Base-by-base conservation (phyloP, 495 filamentous ascomycete genomes). In the Friedmanniomyces simplex region DNA sequence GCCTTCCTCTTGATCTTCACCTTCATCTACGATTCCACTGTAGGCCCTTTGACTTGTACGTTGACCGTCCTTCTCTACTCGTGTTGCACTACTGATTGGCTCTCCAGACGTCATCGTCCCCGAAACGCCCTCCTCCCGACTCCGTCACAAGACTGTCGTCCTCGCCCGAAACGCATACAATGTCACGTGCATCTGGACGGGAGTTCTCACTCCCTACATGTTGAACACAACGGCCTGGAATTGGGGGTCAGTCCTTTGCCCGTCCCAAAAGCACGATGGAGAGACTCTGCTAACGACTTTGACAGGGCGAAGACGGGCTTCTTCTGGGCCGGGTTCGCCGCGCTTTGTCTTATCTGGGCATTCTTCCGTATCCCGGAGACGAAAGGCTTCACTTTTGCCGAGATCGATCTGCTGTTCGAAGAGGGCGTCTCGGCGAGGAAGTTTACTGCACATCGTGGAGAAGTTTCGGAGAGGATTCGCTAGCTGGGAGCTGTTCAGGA, bases 121-220 rank as follows among this genome's bases (percentile, higher is more conserved):
- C 7, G 87, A 90, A 64, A 68, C 89, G 5, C 85, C 85, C 5
- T 84, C 86, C 2, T 77, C 84, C 32, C 77, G 87, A 1, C 76
- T 91, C 3, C 85, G 87, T 52, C 84, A 85, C 67, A 89, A 90
- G 74, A 89, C 87, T 1, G 82, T 86, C 46, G 82, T 84, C 3
- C 75, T 87, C 0, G 83, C 82, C 3, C 81, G 87, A 42, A 81
- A 83, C 54, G 71, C 86, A 32, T 89, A 88, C 74, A 88, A 86
- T 66, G 73, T 88, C 47, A 82, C 82, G 36, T 79, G 75, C 53
- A 87, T 88, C 58, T 67, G 89, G 61, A 82, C 77, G 62, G 79
- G 79, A 52, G 82, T 88, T 14, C 65, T 91, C 3, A 88, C 86
- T 0, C 83, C 85, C 0, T 86, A 87, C 65, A 87, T 87, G 84